Conservation (phyloP, 2,329 filamentous ascomycete genomes). For the Trichoderma atroviride region DNA sequence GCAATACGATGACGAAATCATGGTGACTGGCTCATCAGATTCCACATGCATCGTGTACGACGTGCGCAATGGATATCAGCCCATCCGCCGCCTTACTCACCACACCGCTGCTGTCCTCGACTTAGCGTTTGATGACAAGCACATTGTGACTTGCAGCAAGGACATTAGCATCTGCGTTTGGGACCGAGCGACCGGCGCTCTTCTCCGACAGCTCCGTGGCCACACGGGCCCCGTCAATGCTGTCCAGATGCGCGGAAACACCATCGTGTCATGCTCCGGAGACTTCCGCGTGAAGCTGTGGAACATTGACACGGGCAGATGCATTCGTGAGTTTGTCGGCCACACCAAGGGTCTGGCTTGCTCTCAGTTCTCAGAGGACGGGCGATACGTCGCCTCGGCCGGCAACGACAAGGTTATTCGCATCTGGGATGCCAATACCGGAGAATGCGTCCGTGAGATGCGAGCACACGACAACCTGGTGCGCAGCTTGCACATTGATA, state of each 20-base stretch:
- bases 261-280: conserved; percentile 89
- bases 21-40: conserved; percentile 95
- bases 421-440: conserved; percentile 92
- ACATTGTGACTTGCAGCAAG: conserved; percentile 97
- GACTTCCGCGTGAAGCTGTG: conserved; percentile 93
- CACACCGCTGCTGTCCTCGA: conserved; percentile 91
- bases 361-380: conserved; percentile 94
- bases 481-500: conserved; percentile 87
- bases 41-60: conserved; percentile 90
- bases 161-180: conserved; percentile 93
- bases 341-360: conserved; percentile 94
- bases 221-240: conserved; percentile 94
- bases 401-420: conserved; percentile 96
- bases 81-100: conserved; percentile 74
- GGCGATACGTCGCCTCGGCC: conserved; percentile 88
- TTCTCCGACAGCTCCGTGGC: conserved; percentile 78
- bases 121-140: conserved; percentile 85
- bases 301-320: conserved; percentile 87
- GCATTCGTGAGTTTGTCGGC: conserved; percentile 85
- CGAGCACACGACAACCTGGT: conserved; percentile 84
- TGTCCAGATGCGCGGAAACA: conserved; percentile 90
- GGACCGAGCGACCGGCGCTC: conserved; percentile 77
- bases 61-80: conserved; percentile 74
- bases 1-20: conserved; percentile 88
- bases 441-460: conserved; percentile 78